phyloP scores from a whole-genome alignment of 352 stramenopile genomes.

The Phytopythium oedochilum region DNA sequence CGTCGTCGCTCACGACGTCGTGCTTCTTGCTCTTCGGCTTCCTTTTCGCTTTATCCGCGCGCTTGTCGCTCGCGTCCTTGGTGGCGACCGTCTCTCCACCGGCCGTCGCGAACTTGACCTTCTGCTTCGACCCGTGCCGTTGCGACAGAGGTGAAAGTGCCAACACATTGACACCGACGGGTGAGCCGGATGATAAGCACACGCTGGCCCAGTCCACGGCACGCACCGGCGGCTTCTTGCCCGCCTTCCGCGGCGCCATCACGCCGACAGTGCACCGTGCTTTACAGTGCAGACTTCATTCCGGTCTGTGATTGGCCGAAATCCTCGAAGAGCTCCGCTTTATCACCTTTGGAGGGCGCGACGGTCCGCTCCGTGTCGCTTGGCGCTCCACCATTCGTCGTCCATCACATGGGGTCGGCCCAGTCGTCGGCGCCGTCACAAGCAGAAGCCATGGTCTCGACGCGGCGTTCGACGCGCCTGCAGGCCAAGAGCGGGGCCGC shows the following conservation, averaged over 20 bases:
- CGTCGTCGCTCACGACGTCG: slow-evolving; percentile 33
- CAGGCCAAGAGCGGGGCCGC: slow-evolving; percentile 33
- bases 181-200: too few relatives aligned
- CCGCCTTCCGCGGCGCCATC: slow-evolving; percentile 4
- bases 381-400: slow-evolving; percentile 2
- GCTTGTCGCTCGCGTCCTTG: slow-evolving; percentile 3
- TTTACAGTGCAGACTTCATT: too few relatives aligned
- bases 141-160: too few relatives aligned
- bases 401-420: too few relatives aligned
- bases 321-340: too few relatives aligned
- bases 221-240: slow-evolving; percentile 36
- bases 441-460: slow-evolving; percentile 49
- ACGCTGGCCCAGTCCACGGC: too few relatives aligned
- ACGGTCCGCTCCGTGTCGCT: not conserved
- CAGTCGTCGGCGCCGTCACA: not conserved
- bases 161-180: too few relatives aligned
- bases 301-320: too few relatives aligned
- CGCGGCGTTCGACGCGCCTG: slow-evolving; percentile 54
- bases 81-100: not conserved
- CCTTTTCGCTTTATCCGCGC: not conserved
- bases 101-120: slow-evolving; percentile 18
- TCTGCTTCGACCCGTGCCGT: slow-evolving; percentile 7
- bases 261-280: not conserved
- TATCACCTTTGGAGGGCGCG: not conserved
- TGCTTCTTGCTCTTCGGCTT: slow-evolving; percentile 1